Evolutionary conservation across 2,329 filamentous ascomycete species (phyloP), one percentile per base, ranked within the genome.

Genomic region (Sarocladium brachiariae): DNA sequence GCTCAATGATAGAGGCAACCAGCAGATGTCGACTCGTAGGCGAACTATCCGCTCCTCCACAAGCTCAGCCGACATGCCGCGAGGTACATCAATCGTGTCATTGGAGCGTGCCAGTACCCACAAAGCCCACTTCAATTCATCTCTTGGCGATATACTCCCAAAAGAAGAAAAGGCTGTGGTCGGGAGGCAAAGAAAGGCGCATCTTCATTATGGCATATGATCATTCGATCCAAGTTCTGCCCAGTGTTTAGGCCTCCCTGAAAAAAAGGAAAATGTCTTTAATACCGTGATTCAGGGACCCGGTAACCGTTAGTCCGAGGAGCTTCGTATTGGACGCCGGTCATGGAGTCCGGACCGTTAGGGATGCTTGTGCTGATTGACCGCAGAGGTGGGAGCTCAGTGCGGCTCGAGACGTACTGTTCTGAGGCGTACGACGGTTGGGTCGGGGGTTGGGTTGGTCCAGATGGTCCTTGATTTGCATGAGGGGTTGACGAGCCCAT

Each of bases 251-350:
- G n/a, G n/a, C n/a, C n/a, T n/a, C n/a, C n/a, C 33, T 35, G 5
- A 6, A 35, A 35, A n/a, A 35, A 35, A 10, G 33, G 33, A 7
- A 10, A 35, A n/a, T 21, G n/a, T n/a, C n/a, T 35, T 52, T 58
- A 70, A 51, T 67, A 69, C 49, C 67, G 60, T 38, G 68, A 72
- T 51, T 59, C 61, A 37, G 43, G 43, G 6, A 24, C 43, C 19
- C 75, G 72, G 56, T 71, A 80, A 4, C 74, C 74, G 52, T 73
- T 75, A 7, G 66, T 55, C 19, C 72, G 68, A 2, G 74, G 68
- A 5, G 68, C 65, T 24, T 81, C 78, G 49, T 84, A 85, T 59
- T 84, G 81, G 5, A 85, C 79, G 2, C 81, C 81, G 1, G 78
- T 82, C 81, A 85, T 85, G 1, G 78, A 78, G 19, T 84, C 81